Percentiles rank a stretch among this genome's conserved stretches.
Evolutionary conservation across 2,329 filamentous ascomycete species (phyloP).

Genomic region (Orbilia ellipsospora): DNA sequence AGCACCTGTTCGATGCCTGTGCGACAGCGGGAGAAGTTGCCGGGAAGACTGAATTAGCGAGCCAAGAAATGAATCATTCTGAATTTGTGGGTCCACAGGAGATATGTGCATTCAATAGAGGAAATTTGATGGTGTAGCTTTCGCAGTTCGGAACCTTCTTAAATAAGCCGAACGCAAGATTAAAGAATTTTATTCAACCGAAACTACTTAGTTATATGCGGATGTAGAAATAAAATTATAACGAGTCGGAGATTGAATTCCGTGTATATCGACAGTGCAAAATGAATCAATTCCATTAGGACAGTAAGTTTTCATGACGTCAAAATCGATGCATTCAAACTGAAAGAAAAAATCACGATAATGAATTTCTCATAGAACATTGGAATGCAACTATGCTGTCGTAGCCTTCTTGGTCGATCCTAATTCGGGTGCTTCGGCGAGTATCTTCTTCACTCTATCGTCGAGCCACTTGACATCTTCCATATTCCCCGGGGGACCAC

Average conservation of each 20-base stretch:
- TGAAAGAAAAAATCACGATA: not conserved
- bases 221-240: too few relatives aligned
- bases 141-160: slow-evolving; percentile 6
- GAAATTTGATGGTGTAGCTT: too few relatives aligned
- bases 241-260: too few relatives aligned
- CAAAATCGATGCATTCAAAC: not conserved
- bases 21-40: not conserved
- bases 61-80: slow-evolving; percentile 32
- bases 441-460: slow-evolving; percentile 68
- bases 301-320: too few relatives aligned
- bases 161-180: not conserved
- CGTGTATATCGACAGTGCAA: too few relatives aligned
- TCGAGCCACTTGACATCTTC: slow-evolving; percentile 80
- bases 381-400: not conserved
- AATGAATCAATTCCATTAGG: not conserved
- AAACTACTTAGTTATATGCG: too few relatives aligned
- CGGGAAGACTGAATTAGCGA: not conserved
- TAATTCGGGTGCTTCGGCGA: slow-evolving; percentile 11
- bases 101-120: not conserved
- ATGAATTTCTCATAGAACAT: too few relatives aligned
- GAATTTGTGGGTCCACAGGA: not conserved
- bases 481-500: slow-evolving; percentile 76
- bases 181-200: too few relatives aligned
- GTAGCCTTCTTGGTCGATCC: not conserved
- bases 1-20: too few relatives aligned